A percentile compares a stretch with the other conserved stretches of the same genome.
These are phyloP conservation scores for Ophiostoma triangulosporum DNA, from an alignment of 2,329 filamentous ascomycete genomes.

Conservation along the genomic window DNA sequence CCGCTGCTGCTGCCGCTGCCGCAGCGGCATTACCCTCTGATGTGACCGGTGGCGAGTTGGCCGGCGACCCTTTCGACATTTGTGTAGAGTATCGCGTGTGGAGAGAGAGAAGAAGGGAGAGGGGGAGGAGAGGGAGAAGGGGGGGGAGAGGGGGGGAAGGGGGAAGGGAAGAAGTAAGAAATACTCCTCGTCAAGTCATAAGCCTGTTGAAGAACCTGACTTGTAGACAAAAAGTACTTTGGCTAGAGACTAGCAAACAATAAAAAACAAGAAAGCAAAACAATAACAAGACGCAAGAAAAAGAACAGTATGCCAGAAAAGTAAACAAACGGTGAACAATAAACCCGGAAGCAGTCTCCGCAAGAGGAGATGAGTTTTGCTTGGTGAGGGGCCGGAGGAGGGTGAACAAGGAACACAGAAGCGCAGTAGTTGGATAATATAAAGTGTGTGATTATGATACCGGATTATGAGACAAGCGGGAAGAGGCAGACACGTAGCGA, in stretches of 20 bases:
- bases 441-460: background rate
- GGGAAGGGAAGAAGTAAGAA: background rate
- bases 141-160: background rate
- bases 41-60: conserved; percentile 5
- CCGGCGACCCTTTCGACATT: conserved; percentile 12
- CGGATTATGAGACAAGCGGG: background rate
- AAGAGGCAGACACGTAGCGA: background rate
- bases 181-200: background rate
- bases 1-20: background rate
- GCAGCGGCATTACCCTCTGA: background rate
- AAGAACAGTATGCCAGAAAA: background rate
- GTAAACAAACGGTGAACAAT: too few relatives aligned
- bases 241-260: background rate
- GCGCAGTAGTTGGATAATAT: background rate
- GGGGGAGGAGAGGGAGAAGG: background rate
- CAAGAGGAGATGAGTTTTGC: too few relatives aligned
- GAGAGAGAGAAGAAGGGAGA: background rate
- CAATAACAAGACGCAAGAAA: background rate
- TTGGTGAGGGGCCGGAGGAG: too few relatives aligned
- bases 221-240: background rate
- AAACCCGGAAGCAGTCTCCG: too few relatives aligned
- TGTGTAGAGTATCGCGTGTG: background rate
- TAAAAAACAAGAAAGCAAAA: background rate
- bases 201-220: background rate
- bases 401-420: too few relatives aligned